These are phyloP conservation scores for Lolium multiflorum DNA, from an alignment of 176 grass and related monocot genomes.

Conservation along the genomic window DNA sequence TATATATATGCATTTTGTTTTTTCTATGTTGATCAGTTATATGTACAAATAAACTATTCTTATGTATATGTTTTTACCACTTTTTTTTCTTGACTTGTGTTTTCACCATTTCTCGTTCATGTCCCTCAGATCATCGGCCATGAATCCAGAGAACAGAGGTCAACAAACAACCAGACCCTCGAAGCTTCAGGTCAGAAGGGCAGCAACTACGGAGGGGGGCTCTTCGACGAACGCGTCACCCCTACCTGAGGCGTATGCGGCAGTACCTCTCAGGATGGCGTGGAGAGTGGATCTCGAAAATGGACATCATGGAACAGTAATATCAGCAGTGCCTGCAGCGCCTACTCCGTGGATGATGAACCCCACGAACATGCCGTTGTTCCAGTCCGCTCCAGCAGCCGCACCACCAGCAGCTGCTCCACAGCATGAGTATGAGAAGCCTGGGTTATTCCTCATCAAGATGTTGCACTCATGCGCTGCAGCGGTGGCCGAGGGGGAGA, in stretches of 20 bases:
- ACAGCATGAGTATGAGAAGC: background rate
- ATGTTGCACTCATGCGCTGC: conserved; percentile 45
- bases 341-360: background rate
- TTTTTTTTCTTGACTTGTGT: no score
- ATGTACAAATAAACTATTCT: background rate
- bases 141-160: no score
- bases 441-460: background rate
- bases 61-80: background rate
- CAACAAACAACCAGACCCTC: no score
- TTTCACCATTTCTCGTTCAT: no score
- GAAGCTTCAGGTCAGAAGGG: background rate
- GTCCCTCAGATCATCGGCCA: background rate
- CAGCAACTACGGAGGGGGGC: background rate
- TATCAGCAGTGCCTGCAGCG: background rate
- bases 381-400: no score
- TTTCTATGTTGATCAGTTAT: background rate
- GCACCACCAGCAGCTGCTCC: background rate
- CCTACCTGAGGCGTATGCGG: background rate
- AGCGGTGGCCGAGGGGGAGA: conserved; percentile 22
- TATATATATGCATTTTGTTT: background rate
- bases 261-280: background rate
- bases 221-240: background rate
- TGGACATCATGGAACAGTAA: background rate
- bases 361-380: background rate
- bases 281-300: background rate